Evolutionary conservation across 768 basidiomycete species (phyloP), one percentile per base, ranked within the genome.

Genomic region (Leucosporidium scottii): DNA sequence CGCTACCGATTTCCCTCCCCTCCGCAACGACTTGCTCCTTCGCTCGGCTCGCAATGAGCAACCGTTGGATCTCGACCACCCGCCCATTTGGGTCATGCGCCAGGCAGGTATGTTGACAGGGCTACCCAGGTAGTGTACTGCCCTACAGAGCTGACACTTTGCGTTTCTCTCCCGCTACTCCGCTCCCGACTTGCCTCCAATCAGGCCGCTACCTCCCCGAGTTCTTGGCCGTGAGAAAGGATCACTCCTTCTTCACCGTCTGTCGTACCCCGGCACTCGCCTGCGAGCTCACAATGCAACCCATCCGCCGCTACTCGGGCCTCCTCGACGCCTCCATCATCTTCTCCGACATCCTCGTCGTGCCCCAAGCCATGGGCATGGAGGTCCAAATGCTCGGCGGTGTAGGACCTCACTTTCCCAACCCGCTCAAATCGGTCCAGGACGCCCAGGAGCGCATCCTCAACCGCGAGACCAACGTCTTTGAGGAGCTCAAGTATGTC

Each of bases 291-390:
- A 98, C 96, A 20, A 79, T 97, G 25, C 96, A 98, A 78, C 96
- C 96, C 60, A 91, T 98, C 75, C 85, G 87, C 59, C 86, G 92
- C 55, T 98, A 89, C 79, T 77, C 85, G 2, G 90, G 87, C 55
- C 83, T 93, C 47, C 79, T 99, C 74, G 96, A 98, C 79, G 94
- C 94, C 15, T 85, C 92, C 64, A 98, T 98, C 81, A 97, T 98
- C 79, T 99, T 99, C 82, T 90, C 87, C 74, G 96, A 98, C 78
- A 99, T 98, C 80, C 87, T 99, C 71, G 93, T 99, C 78, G 82
- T 99, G 65, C 96, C 96, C 0, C 93, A 98, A 77, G 96, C 96
- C 27, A 86, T 99, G 86, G 96, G 96, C 23, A 89, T 99, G 87
- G 87, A 88, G 74, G 80, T 81, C 28, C 81, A 88, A 75, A 98